Percentiles rank a stretch among this genome's conserved stretches.
These are phyloP conservation scores for Phalaenopsis hybrid DNA, from an alignment of 116 monocot genomes.

Conservation along the genomic window DNA sequence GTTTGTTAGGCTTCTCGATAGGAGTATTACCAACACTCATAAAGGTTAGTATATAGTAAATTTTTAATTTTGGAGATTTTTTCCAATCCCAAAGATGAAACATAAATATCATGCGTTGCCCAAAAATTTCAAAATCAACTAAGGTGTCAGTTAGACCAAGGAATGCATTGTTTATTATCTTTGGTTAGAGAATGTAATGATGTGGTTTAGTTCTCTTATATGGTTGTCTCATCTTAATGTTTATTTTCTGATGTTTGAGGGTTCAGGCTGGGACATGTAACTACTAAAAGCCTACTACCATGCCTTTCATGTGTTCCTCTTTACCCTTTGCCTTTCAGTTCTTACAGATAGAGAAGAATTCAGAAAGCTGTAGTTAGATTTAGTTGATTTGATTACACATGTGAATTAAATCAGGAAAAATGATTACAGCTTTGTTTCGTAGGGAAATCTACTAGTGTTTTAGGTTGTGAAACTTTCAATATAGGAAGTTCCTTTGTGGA, in stretches of 20 bases:
- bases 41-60: conserved; percentile 48
- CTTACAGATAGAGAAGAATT: neutral
- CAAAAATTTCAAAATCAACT: neutral
- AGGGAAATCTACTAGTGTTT: neutral
- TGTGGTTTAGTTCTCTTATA: neutral
- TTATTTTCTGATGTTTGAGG: neutral
- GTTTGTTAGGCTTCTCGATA: conserved; percentile 90
- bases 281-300: neutral
- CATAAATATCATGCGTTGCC: neutral
- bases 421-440: neutral
- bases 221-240: neutral
- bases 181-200: neutral
- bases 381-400: neutral
- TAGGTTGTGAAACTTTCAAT: neutral
- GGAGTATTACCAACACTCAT: conserved; percentile 92
- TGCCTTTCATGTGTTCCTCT: neutral
- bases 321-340: neutral
- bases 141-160: neutral
- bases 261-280: neutral
- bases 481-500: neutral
- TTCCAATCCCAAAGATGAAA: neutral
- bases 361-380: neutral
- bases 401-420: neutral
- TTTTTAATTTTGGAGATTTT: neutral
- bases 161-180: neutral